A percentile compares a stretch with the other conserved stretches of the same genome.
These are phyloP conservation scores for Simplicillium sp. DNA, from an alignment of 2,329 filamentous ascomycete species.

Conservation along the genomic window DNA sequence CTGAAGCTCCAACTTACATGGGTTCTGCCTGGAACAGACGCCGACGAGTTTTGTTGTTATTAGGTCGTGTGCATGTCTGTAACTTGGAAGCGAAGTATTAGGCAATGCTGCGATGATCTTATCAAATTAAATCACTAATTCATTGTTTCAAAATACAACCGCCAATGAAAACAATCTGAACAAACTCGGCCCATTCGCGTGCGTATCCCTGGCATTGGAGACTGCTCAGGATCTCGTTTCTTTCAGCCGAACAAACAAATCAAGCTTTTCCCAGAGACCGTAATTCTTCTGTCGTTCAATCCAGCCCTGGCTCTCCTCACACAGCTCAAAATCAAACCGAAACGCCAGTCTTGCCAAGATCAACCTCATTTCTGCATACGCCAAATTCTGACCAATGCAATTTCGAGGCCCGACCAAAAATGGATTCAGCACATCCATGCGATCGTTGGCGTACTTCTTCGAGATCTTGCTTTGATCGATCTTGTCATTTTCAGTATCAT, in stretches of 20 bases:
- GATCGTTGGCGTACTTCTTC: constrained; percentile 10
- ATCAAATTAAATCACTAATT: no score
- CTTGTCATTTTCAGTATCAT: constrained; percentile 6
- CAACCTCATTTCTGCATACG: constrained; percentile 3
- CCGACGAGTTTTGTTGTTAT: no score
- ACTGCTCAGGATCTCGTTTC: neutral
- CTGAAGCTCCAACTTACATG: no score
- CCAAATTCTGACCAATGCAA: constrained; percentile 15
- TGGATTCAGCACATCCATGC: constrained; percentile 15
- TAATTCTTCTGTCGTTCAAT: constrained; percentile 1
- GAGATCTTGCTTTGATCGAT: constrained; percentile 5
- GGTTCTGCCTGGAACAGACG: no score
- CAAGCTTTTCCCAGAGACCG: neutral
- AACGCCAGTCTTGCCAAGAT: constrained; percentile 1
- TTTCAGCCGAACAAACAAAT: neutral
- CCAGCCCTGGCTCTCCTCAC: neutral
- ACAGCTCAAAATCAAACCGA: neutral
- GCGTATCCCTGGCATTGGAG: no score
- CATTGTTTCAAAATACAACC: no score
- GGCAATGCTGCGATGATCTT: no score
- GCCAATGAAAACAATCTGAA: no score
- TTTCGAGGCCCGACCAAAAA: constrained; percentile 19
- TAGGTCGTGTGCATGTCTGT: no score
- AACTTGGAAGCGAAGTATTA: no score
- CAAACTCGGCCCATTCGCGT: no score